phyloP scores from a whole-genome alignment of 148 eudicot genomes.

The Rhododendron ferrugineum region DNA sequence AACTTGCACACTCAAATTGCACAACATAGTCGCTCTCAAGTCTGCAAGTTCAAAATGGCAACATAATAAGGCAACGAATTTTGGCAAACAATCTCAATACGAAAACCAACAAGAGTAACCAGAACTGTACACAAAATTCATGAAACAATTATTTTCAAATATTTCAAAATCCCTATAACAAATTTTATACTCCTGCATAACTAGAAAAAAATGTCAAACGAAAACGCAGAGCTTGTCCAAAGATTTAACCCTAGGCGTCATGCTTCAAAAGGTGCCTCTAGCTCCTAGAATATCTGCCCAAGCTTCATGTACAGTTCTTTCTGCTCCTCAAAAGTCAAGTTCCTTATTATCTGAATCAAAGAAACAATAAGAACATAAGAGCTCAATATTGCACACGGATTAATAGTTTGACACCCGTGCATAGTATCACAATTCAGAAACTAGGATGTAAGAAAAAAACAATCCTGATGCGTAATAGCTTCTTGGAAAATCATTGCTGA shows the following conservation, averaged over 20 bases:
- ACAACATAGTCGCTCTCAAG: too few relatives aligned
- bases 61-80: too few relatives aligned
- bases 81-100: too few relatives aligned
- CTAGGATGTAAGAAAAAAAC: too few relatives aligned
- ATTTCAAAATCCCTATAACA: background rate
- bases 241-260: background rate
- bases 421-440: background rate
- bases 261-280: slow-evolving; percentile 20
- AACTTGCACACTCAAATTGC: too few relatives aligned
- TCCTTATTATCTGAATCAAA: slow-evolving; percentile 43
- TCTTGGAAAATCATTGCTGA: background rate
- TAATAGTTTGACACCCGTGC: background rate
- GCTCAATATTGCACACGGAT: background rate
- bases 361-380: background rate
- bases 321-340: slow-evolving; percentile 62
- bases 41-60: too few relatives aligned
- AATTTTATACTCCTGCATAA: background rate
- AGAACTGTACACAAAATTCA: background rate
- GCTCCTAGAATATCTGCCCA: slow-evolving; percentile 41
- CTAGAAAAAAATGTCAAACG: background rate
- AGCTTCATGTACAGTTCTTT: slow-evolving; percentile 38
- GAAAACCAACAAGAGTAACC: background rate
- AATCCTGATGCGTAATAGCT: background rate
- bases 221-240: background rate
- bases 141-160: background rate